These are phyloP conservation scores for Bruguiera parviflora DNA, from an alignment of 345 rosid species.

Conservation along the genomic window DNA sequence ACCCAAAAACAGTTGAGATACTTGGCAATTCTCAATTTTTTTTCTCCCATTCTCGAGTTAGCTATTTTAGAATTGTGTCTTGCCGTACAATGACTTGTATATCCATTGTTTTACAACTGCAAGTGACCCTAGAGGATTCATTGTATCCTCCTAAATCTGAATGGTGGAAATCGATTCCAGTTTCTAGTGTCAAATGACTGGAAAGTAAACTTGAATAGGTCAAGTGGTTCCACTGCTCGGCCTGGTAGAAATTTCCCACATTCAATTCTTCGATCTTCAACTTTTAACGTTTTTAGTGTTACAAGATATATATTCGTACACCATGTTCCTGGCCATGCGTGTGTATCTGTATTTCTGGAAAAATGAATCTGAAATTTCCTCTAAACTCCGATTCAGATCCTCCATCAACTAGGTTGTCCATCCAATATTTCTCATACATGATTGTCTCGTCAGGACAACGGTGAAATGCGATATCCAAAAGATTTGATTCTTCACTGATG, in stretches of 20 bases:
- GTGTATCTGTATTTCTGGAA: background rate
- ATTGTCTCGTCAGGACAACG: background rate
- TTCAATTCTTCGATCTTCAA: background rate
- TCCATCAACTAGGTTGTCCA: background rate
- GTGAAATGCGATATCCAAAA: background rate
- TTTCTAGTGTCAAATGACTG: conserved; percentile 28
- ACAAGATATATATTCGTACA: background rate
- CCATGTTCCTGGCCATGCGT: background rate
- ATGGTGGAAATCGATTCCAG: conserved; percentile 32
- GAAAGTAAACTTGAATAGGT: conserved; percentile 18
- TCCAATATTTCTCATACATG: background rate
- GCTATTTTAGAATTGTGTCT: background rate
- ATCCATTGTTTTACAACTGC: background rate
- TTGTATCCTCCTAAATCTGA: conserved; percentile 6
- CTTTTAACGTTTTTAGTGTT: background rate
- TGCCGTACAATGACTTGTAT: conserved; percentile 7
- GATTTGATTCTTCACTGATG: background rate
- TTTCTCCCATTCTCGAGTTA: background rate
- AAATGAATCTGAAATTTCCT: background rate
- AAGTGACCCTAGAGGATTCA: background rate
- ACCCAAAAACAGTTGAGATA: background rate
- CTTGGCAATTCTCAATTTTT: background rate
- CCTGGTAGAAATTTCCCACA: too few relatives aligned
- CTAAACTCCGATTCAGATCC: background rate
- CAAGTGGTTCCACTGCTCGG: background rate